These are phyloP conservation scores for Lecanoromycetidae sp. DNA, from an alignment of 2,329 filamentous ascomycete species.

Conservation along the genomic window DNA sequence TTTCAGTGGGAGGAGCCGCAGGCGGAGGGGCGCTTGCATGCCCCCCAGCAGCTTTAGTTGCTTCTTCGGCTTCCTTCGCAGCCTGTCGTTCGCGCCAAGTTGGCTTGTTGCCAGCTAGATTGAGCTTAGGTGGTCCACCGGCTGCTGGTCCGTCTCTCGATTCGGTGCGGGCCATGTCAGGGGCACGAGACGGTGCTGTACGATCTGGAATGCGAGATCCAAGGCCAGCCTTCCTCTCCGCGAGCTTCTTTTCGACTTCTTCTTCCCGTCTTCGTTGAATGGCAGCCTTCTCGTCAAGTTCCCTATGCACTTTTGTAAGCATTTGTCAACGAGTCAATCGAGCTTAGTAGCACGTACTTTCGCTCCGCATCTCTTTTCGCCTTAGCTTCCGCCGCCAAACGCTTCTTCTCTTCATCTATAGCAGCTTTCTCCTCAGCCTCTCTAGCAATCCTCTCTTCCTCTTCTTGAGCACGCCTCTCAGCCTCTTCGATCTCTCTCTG, in stretches of 20 bases:
- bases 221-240: slow-evolving; percentile 49
- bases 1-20: slow-evolving; percentile 25
- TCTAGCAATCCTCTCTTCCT: slow-evolving; percentile 65
- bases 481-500: slow-evolving; percentile 73
- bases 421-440: slow-evolving; percentile 79
- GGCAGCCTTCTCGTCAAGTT: slow-evolving; percentile 49
- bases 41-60: too few relatives aligned
- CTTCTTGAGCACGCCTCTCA: slow-evolving; percentile 65
- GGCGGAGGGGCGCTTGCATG: slow-evolving; percentile 26
- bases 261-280: slow-evolving; percentile 73
- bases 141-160: slow-evolving; percentile 32
- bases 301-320: slow-evolving; percentile 35
- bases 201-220: slow-evolving; percentile 26
- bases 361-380: slow-evolving; percentile 46
- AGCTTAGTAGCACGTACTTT: slow-evolving; percentile 34
- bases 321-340: slow-evolving; percentile 1
- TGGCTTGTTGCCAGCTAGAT: slow-evolving; percentile 49
- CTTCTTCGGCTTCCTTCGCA: slow-evolving; percentile 29
- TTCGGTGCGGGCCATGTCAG: slow-evolving; percentile 36
- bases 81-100: slow-evolving; percentile 63
- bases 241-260: slow-evolving; percentile 67
- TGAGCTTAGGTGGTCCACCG: slow-evolving; percentile 47
- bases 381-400: slow-evolving; percentile 61
- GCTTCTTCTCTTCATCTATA: slow-evolving; percentile 67
- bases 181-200: slow-evolving; percentile 24